Base-by-base conservation (phyloP, 495 filamentous ascomycete genomes). In the Xylaria sp. region DNA sequence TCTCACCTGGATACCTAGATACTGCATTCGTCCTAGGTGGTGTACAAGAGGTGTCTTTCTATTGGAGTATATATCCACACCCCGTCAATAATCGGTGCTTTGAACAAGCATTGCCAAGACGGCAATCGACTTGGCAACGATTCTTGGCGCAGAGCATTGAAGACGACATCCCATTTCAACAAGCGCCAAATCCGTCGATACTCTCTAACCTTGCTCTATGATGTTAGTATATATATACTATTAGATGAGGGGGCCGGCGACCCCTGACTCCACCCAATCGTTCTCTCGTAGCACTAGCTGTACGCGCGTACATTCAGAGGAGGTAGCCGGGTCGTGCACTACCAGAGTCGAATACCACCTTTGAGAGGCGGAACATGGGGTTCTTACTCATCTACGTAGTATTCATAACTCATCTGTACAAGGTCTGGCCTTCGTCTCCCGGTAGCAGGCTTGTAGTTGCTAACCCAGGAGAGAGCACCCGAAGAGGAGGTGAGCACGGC, bases 31-130 rank as follows among this genome's bases (percentile, higher is more conserved):
- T 55, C 11, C 15, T 19, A 3, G 53, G 15, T 19, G 14, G 31
- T 35, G 14, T 31, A 17, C 14, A 37, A 29, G 24, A 29, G 50
- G 50, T 53, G 50, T 29, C 52, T 17, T 55, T 55, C 26, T 55
- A 31, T 55, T 55, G 52, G 26, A 31, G 52, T 55, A 55, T 55
- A 29, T 21, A 37, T 21, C 57, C 57, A 37, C 33, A 59, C 57
- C 35, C 11, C 37, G 17, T 29, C 35, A 26, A 3, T 12, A 62
- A n/a, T 33, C 37, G 21, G 29, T 5, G 44, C 29, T 40, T 29
- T 53, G 26, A 67, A 74, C 74, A 78, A 78, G 76, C 76, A 75
- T 78, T 74, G 76, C 76, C 76, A 78, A 78, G 76, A 67, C 74
- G 74, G 55, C 35, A 62, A 57, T 63, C 74, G 76, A 67, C 76